Evolutionary conservation across 2,329 filamentous ascomycete genomes (phyloP).

Genomic region (Cladosporium sp.): DNA sequence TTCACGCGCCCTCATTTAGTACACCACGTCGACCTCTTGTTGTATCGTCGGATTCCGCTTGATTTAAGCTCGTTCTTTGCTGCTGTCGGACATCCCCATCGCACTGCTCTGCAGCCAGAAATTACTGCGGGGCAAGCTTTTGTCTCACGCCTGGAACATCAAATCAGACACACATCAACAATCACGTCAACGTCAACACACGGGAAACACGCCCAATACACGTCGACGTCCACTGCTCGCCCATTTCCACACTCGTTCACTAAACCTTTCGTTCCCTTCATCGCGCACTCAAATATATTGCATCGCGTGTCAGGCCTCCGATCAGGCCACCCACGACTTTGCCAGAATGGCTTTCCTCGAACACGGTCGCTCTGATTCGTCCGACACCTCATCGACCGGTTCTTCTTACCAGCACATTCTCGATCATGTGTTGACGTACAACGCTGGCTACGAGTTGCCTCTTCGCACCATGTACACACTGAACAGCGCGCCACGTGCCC

Average conservation of each 20-base stretch:
- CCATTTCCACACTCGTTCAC: background rate
- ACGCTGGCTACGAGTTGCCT: conserved; percentile 61
- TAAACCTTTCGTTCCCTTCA: background rate
- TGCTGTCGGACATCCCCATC: too few species aligned
- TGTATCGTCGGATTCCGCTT: too few species aligned
- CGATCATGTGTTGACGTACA: conserved; percentile 58
- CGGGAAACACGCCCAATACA: background rate
- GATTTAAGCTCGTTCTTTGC: too few species aligned
- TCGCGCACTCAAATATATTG: background rate
- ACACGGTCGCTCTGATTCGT: conserved; percentile 23
- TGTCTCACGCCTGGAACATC: background rate
- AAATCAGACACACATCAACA: conserved; percentile 11
- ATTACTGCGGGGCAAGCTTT: conserved; percentile 3
- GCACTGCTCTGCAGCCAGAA: background rate
- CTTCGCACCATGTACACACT: conserved; percentile 65
- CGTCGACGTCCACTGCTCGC: background rate
- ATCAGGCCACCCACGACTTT: background rate
- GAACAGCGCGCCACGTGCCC: conserved; percentile 55
- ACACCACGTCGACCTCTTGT: background rate
- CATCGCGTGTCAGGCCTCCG: background rate
- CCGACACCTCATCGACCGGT: conserved; percentile 38
- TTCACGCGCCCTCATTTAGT: background rate
- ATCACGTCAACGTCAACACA: conserved; percentile 6
- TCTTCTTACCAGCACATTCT: conserved; percentile 44
- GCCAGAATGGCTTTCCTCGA: conserved; percentile 12